phyloP scores from a whole-genome alignment of 2,329 filamentous ascomycete species.

The Penicillium corylophilum region DNA sequence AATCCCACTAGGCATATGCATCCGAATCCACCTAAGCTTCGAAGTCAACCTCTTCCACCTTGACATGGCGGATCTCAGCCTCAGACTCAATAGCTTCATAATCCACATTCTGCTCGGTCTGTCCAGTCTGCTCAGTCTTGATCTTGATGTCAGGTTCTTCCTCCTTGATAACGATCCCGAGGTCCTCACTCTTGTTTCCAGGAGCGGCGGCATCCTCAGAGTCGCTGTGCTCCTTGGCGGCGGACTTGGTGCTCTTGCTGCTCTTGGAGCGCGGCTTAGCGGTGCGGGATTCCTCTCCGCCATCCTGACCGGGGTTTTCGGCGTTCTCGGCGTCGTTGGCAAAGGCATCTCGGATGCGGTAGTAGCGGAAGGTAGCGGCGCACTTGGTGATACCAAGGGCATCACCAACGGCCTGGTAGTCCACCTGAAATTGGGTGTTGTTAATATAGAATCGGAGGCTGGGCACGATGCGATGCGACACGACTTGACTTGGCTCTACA shows the following conservation, averaged over 20 bases:
- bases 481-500: too few species aligned
- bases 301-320: background rate
- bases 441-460: too few species aligned
- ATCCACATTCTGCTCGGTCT: background rate
- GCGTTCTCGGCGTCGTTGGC: background rate
- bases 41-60: background rate
- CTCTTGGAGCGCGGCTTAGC: background rate
- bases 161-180: background rate
- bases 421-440: background rate
- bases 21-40: background rate
- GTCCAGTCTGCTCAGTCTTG: background rate
- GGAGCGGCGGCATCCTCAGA: background rate
- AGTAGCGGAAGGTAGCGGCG: background rate
- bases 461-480: too few species aligned
- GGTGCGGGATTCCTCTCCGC: background rate
- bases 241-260: too few species aligned
- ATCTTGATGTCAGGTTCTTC: background rate
- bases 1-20: too few species aligned
- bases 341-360: background rate
- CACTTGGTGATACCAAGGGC: background rate
- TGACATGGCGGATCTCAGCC: background rate
- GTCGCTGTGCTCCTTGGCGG: too few species aligned
- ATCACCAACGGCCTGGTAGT: background rate
- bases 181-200: background rate
- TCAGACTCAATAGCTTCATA: background rate